Base-by-base conservation (phyloP, 2,329 filamentous ascomycete genomes). In the Botrytis deweyae region DNA sequence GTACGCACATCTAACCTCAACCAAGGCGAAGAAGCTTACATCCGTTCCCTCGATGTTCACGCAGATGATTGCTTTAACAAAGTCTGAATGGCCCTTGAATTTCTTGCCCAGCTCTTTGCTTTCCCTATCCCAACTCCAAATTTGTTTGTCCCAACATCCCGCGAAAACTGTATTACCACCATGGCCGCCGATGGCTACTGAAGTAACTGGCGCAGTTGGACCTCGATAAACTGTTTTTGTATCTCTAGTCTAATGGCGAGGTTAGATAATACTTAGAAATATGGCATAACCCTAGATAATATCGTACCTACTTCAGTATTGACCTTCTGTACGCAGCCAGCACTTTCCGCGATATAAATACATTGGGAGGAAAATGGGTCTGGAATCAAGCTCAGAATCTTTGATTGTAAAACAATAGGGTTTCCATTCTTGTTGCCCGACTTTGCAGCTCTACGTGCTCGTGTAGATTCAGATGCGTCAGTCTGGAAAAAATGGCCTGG, bases 401-500 rank as follows among this genome's bases (percentile, higher is more conserved):
- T 99, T 76, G 94, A 95, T 77, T 92, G 90, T 73, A 98, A 87
- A 73, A 86, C 86, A 78, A 98, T 89, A 6, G 95, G 96, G 75
- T 90, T 87, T 80, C 96, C 96, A 86, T 93, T 88, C 76, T 91
- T 92, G 84, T 98, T 99, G 75, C 83, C 83, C 12, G 89, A 84
- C 81, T 93, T 93, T 78, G 89, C 88, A 36, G 90, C 89, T 81
- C 93, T 93, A 76, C 94, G 80, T 33, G 80, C 78, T 84, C 87
- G 80, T 72, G 76, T 75, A 61, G 75, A 74, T 74, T 80, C 81
- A 33, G 80, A 80, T 29, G 80, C 80, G 74, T 95, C 92, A 44
- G 94, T 97, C 83, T 98, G 93, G 81, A 98, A 98, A 85, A 97
- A 98, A 81, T 96, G 90, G 44, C 92, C 91, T 70, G 91, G 88